These are phyloP conservation scores for Moricandia moricandioides DNA, from an alignment of 345 rosid genomes.

Conservation along the genomic window DNA sequence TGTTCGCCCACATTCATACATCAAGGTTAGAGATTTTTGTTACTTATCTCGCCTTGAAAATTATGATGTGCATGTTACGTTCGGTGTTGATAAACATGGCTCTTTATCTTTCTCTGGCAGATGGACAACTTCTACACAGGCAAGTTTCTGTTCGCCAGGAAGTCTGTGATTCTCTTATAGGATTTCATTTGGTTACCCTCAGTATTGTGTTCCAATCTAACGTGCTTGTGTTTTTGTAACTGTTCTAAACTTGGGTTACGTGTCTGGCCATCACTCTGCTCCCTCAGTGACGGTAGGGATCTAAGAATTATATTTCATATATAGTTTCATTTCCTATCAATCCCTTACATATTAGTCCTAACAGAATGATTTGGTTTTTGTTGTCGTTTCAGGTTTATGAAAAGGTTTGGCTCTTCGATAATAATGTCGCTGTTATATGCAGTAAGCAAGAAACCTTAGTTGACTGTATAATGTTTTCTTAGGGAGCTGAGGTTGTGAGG, in stretches of 20 bases:
- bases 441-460: neutral
- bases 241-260: slow-evolving; percentile 28
- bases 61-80: neutral
- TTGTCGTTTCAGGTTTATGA: slow-evolving; percentile 73
- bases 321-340: slow-evolving; percentile 5
- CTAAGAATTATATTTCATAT: neutral
- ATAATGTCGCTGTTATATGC: slow-evolving; percentile 2
- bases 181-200: neutral
- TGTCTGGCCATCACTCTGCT: slow-evolving; percentile 37
- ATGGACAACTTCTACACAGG: slow-evolving; percentile 99
- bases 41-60: neutral
- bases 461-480: slow-evolving; percentile 26
- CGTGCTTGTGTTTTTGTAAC: slow-evolving; percentile 35
- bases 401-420: slow-evolving; percentile 56
- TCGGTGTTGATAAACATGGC: slow-evolving; percentile 20
- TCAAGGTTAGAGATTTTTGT: slow-evolving; percentile 58
- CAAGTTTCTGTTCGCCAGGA: slow-evolving; percentile 40
- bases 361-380: slow-evolving; percentile 17
- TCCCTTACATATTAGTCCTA: slow-evolving; percentile 22
- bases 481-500: slow-evolving; percentile 99
- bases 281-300: slow-evolving; percentile 79
- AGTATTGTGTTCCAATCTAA: slow-evolving; percentile 17
- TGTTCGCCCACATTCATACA: slow-evolving; percentile 96
- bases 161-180: neutral
- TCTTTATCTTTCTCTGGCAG: slow-evolving; percentile 45